Evolutionary conservation across 192 early-diverging fungal species (phyloP).

Genomic region (Coemansia sp.): DNA sequence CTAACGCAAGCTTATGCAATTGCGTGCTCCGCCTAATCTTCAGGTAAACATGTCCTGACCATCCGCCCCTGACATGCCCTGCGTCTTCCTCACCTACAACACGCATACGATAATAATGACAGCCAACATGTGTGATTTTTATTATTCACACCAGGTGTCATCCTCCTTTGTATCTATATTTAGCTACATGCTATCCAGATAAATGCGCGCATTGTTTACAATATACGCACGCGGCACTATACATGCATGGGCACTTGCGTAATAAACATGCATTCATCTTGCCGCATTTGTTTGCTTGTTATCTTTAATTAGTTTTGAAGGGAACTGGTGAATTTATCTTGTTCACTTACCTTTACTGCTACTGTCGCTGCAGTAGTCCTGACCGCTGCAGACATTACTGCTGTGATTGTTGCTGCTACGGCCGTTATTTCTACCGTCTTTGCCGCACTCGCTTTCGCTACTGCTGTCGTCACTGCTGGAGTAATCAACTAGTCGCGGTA

Average conservation of each 20-base stretch:
- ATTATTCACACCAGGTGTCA: neutral
- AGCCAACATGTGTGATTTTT: neutral
- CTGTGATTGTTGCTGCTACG: conserved; percentile 9
- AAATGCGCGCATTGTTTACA: conserved; percentile 5
- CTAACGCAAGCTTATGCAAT: conserved; percentile 13
- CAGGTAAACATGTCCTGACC: conserved; percentile 46
- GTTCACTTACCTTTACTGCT: conserved; percentile 15
- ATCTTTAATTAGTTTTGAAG: neutral
- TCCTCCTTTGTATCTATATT: neutral
- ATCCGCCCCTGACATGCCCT: conserved; percentile 51
- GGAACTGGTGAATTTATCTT: neutral
- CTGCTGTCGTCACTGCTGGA: conserved; percentile 44
- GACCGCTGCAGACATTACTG: conserved; percentile 10
- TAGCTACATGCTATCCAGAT: conserved; percentile 2
- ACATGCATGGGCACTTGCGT: neutral
- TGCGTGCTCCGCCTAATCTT: conserved; percentile 11
- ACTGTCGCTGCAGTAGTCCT: conserved; percentile 16
- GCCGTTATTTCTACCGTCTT: conserved; percentile 10
- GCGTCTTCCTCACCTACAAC: conserved; percentile 9
- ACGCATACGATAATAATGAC: neutral
- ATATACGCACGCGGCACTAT: conserved; percentile 3
- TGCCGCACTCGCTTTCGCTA: conserved; percentile 15
- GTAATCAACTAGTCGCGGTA: conserved; percentile 42
- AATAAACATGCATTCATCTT: neutral
- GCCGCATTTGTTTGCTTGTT: conserved; percentile 20